These are phyloP conservation scores for Citrus trifoliata DNA, from an alignment of 345 rosid species.

Conservation along the genomic window DNA sequence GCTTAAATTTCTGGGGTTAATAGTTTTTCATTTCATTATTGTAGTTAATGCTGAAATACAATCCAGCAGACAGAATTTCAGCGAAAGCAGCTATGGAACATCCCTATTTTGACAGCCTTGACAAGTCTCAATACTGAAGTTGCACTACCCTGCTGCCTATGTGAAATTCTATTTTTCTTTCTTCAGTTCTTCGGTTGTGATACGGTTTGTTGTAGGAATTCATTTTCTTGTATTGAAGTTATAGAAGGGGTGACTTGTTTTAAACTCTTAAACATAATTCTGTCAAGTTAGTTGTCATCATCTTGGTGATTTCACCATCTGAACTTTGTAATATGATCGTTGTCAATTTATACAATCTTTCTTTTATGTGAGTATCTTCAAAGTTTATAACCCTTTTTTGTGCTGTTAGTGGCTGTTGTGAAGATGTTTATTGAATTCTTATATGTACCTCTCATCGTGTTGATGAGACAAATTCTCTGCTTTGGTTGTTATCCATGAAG, in stretches of 20 bases:
- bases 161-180: not conserved
- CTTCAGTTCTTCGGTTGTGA: not conserved
- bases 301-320: slow-evolving; percentile 41
- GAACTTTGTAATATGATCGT: not conserved
- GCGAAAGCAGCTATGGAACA: slow-evolving; percentile 91
- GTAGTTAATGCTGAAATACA: slow-evolving; percentile 82
- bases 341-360: not conserved
- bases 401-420: not conserved
- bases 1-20: slow-evolving; percentile 1
- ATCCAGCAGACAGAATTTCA: slow-evolving; percentile 83
- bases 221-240: not conserved
- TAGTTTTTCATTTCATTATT: slow-evolving; percentile 12
- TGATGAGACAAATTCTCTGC: too few species aligned
- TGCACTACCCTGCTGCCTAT: not conserved
- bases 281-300: slow-evolving; percentile 32
- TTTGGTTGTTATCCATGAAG: too few species aligned
- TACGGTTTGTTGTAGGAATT: not conserved
- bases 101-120: slow-evolving; percentile 83
- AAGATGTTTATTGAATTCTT: not conserved
- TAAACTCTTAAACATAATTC: not conserved
- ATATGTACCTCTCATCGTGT: not conserved
- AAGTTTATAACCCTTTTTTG: not conserved
- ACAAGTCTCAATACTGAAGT: slow-evolving; percentile 84
- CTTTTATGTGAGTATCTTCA: not conserved
- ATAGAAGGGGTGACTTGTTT: not conserved